phyloP scores from a whole-genome alignment of 225 moss, liverwort and hornwort genomes.

The Lunularia cruciata region DNA sequence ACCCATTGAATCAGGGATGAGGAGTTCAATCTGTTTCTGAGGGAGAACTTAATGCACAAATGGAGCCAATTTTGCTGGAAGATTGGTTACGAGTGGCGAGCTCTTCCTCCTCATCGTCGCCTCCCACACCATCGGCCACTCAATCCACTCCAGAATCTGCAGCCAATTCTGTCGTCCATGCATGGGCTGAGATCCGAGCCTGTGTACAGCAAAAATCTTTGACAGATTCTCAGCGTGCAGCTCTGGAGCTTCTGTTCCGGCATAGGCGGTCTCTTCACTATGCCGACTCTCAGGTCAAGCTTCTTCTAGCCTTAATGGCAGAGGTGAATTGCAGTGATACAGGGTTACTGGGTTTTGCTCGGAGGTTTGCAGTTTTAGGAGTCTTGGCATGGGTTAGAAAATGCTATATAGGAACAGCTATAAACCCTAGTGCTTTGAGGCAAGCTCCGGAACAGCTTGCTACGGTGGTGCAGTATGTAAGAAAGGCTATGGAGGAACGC shows the following conservation, averaged over 20 bases:
- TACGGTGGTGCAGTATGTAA: constrained; percentile 44
- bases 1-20: no score
- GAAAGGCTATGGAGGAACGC: constrained; percentile 51
- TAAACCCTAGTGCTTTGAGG: constrained; percentile 34
- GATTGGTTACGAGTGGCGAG: constrained; percentile 38
- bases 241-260: constrained; percentile 55
- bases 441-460: constrained; percentile 50
- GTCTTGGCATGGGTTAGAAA: constrained; percentile 74
- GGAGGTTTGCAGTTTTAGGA: constrained; percentile 53
- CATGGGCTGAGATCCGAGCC: constrained; percentile 66
- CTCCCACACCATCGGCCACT: constrained; percentile 10
- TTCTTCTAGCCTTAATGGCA: constrained; percentile 59
- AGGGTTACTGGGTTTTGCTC: constrained; percentile 57
- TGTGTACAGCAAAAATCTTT: constrained; percentile 57
- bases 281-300: constrained; percentile 84
- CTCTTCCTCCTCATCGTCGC: constrained; percentile 10
- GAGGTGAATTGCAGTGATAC: constrained; percentile 48
- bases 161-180: constrained; percentile 47
- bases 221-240: constrained; percentile 53
- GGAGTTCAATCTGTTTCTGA: no score
- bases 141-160: constrained; percentile 22
- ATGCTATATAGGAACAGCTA: constrained; percentile 43
- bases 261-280: constrained; percentile 71
- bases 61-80: constrained; percentile 37
- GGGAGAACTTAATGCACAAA: no score